These are phyloP conservation scores for Knufia fluminis DNA, from an alignment of 2,329 filamentous ascomycete genomes.

Conservation along the genomic window DNA sequence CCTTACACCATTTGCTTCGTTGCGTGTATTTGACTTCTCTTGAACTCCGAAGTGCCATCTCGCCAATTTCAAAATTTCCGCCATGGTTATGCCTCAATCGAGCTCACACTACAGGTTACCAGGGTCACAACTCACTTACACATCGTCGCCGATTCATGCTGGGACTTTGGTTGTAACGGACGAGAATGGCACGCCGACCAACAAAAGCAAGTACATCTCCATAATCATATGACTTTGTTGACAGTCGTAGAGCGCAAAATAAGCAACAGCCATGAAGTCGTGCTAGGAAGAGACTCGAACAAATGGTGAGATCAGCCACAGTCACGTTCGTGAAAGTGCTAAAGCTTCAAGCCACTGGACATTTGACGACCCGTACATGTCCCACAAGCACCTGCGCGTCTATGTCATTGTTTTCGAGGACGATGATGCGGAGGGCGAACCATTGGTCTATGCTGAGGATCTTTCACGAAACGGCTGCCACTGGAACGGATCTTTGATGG, in stretches of 20 bases:
- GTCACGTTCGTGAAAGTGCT: slow-evolving; percentile 1
- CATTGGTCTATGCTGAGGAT: slow-evolving; percentile 37
- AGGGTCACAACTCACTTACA: background rate
- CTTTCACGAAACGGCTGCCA: slow-evolving; percentile 33
- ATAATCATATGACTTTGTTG: background rate
- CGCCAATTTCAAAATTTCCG: too few relatives aligned
- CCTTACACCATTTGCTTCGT: too few relatives aligned
- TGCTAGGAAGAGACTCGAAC: slow-evolving; percentile 29
- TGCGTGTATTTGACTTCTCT: too few relatives aligned
- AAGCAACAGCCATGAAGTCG: slow-evolving; percentile 23
- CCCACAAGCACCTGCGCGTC: slow-evolving; percentile 35
- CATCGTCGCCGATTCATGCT: background rate
- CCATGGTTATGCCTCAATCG: too few relatives aligned
- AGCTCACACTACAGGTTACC: background rate
- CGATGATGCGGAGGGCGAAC: slow-evolving; percentile 26
- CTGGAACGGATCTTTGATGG: slow-evolving; percentile 32
- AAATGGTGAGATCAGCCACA: slow-evolving; percentile 25
- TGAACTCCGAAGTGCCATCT: too few relatives aligned
- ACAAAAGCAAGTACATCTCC: background rate
- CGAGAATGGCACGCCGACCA: background rate
- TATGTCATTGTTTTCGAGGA: slow-evolving; percentile 36
- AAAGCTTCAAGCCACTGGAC: slow-evolving; percentile 27
- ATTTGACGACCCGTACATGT: slow-evolving; percentile 29
- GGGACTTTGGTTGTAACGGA: background rate
- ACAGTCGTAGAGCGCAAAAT: background rate